These are phyloP conservation scores for Gnetum montanum DNA, from an alignment of 75 land plant genomes.

Conservation along the genomic window DNA sequence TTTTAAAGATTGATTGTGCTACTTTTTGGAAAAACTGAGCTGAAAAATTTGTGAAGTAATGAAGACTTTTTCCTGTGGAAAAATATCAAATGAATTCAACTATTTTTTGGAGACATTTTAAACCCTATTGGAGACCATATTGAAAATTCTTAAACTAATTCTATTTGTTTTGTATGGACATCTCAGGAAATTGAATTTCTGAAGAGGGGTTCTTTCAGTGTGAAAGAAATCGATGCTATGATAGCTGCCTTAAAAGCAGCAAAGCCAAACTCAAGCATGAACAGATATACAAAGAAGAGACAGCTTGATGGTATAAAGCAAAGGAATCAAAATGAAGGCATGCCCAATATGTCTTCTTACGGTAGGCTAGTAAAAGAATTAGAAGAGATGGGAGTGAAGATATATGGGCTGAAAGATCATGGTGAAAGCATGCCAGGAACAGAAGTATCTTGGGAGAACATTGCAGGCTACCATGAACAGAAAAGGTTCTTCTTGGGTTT, in stretches of 20 bases:
- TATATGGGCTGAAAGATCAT: conserved; percentile 58
- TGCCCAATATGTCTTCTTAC: conserved; percentile 7
- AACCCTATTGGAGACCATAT: too few relatives aligned
- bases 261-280: conserved; percentile 14
- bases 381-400: conserved; percentile 88
- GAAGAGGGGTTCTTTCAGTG: conserved; percentile 56
- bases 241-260: conserved; percentile 59
- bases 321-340: conserved; percentile 3
- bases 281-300: conserved; percentile 16
- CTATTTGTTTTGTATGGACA: neutral
- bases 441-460: conserved; percentile 72
- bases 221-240: conserved; percentile 71
- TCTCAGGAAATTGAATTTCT: conserved; percentile 92
- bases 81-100: too few relatives aligned
- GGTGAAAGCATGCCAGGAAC: conserved; percentile 12
- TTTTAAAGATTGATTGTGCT: neutral
- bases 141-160: neutral
- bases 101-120: too few relatives aligned
- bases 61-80: too few relatives aligned
- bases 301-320: conserved; percentile 11
- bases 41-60: too few relatives aligned
- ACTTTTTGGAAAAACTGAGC: too few relatives aligned
- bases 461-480: conserved; percentile 94
- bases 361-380: conserved; percentile 51
- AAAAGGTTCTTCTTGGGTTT: conserved; percentile 84